Evolutionary conservation across 768 basidiomycete genomes (phyloP).

Genomic region (Agaricus sinodeliciosus): DNA sequence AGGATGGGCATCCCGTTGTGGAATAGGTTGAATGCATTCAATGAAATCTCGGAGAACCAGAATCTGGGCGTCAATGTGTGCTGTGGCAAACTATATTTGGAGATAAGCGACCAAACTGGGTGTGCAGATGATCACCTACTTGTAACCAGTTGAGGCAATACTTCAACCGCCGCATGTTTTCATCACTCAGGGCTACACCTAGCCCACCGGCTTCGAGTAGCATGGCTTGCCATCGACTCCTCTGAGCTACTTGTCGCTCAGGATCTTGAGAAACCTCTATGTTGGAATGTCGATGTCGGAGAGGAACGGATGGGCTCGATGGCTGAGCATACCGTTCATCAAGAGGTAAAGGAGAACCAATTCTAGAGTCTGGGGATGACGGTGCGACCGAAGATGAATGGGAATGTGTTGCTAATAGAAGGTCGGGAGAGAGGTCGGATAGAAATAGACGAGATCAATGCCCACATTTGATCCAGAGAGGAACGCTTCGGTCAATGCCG

Average conservation of each 20-base stretch:
- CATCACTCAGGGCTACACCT: slow-evolving; percentile 83
- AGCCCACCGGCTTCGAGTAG: slow-evolving; percentile 84
- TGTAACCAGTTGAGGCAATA: slow-evolving; percentile 88
- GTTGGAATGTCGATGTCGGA: background rate
- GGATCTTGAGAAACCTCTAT: slow-evolving; percentile 12
- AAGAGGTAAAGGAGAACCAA: slow-evolving; percentile 19
- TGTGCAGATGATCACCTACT: slow-evolving; percentile 34
- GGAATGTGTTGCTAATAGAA: slow-evolving; percentile 5
- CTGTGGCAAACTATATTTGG: slow-evolving; percentile 83
- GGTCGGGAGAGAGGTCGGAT: background rate
- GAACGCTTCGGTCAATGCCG: slow-evolving; percentile 21
- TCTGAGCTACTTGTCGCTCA: slow-evolving; percentile 53
- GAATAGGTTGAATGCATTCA: slow-evolving; percentile 52
- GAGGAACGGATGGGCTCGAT: background rate
- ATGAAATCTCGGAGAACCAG: slow-evolving; percentile 80
- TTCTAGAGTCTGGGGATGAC: slow-evolving; percentile 22
- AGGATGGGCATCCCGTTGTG: slow-evolving; percentile 24
- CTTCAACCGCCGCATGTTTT: slow-evolving; percentile 79
- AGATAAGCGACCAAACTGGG: background rate
- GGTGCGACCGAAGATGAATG: slow-evolving; percentile 23
- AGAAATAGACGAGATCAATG: slow-evolving; percentile 3
- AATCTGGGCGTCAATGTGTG: slow-evolving; percentile 84
- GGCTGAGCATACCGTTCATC: slow-evolving; percentile 6
- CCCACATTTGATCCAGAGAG: slow-evolving; percentile 35
- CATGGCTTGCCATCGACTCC: slow-evolving; percentile 84